Evolutionary conservation across 352 stramenopile species (phyloP), one percentile per base, ranked within the genome.

Genomic region (Phytophthora pistaciae): DNA sequence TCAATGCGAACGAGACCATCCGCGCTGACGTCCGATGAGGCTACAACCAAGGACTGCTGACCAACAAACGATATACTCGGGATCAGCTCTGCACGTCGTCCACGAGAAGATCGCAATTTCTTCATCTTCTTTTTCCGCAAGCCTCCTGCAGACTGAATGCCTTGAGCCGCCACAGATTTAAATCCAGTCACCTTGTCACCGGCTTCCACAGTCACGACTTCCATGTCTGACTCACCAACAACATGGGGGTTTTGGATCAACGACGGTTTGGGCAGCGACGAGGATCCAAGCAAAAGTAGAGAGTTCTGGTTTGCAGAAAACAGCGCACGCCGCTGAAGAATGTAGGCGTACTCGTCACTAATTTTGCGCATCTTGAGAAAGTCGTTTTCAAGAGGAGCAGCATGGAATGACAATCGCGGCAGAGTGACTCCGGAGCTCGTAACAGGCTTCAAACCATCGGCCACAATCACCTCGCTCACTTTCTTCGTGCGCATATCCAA

Each of bases 301-400:
- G 53, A 49, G 55, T 74, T 68, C 40, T 80, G 55, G 4, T 69
- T 56, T 29, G 77, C 31, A 2, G 72, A 65, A 38, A 64, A 49
- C 65, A 81, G 20, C 5, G 76, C 74, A 10, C 83, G 79, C 14
- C 87, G 80, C 40, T 86, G 77, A 23, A 92, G 74, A 66, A 93
- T 90, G 59, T 94, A 94, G 10, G 77, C 62, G 65, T 91, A 88
- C 55, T 94, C 87, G 54, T 93, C 87, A 56, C 84, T 85, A 21
- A 94, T 87, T 52, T 83, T 87, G 29, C 82, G 82, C 61, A 82
- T 86, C 59, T 82, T 82, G 49, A 90, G 70, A 56, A 80, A 91
- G 18, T 84, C 72, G 23, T 80, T 88, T 20, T 78, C 64, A 21
- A 73, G 60, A 23, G 60, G 44, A 3, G 25, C 27, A 27, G 65